Evolutionary conservation across 2,329 filamentous ascomycete genomes (phyloP), one percentile per base, ranked within the genome.

Genomic region (Parastagonospora avenae): DNA sequence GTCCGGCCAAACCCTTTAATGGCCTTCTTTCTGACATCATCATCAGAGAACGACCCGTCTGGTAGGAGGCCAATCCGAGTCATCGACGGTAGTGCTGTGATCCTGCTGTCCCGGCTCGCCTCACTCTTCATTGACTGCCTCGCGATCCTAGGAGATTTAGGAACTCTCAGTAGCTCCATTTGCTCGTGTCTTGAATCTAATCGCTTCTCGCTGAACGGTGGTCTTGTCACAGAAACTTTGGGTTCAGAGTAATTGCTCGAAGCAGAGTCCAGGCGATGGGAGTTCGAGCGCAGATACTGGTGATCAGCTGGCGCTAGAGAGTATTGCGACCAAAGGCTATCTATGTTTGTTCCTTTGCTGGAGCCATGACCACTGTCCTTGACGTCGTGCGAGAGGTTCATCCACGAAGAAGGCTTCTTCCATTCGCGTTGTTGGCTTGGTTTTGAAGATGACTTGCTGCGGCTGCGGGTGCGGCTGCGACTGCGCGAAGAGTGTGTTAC

Each of bases 231-330:
- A 9, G 52, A 50, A 8, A 54, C 32, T 4, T 37, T 42, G 2
- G 45, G 16, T 4, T 55, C 52, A 38, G 43, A 44, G 19, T 63
- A 54, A n/a, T 55, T 52, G 38, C 50, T 52, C 50, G 54, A 43
- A 6, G 45, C 36, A 10, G 58, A 60, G 4, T 45, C 43, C 2
- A 54, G 44, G 7, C 46, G 47, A 4, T 36, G 48, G 14, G 46
- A 53, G 6, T 43, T 46, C 9, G n/a, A 35, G 8, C 39, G 48
- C 12, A 45, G 15, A 2, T 62, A 42, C 1, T 24, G 52, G 14
- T 19, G 48, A 28, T 37, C 51, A 31, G 37, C 40, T 2, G 52
- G 31, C 2, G 51, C 42, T n/a, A 30, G 32, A 1, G 52, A 46
- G 8, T 46, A 37, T 24, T 46, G 49, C 2, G 49, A 46, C 47